Conservation (phyloP, 352 stramenopile genomes). For the Pythium dissotocum region DNA sequence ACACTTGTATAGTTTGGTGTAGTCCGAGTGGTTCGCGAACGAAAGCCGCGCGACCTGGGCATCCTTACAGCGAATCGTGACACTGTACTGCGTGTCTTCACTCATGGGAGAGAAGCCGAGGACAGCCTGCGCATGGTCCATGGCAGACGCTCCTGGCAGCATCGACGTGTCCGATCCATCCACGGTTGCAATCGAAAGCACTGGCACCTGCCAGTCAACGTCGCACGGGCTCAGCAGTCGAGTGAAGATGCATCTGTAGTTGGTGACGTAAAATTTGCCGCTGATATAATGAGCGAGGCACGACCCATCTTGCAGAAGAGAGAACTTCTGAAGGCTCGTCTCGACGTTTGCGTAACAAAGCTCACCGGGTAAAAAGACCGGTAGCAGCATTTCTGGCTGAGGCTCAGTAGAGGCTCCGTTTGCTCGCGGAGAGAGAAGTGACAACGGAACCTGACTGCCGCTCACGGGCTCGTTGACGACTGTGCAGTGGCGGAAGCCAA, state of each 20-base stretch:
- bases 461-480: constrained; percentile 18
- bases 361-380: constrained; percentile 66
- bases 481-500: constrained; percentile 62
- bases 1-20: constrained; percentile 77
- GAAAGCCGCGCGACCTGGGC: constrained; percentile 66
- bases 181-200: constrained; percentile 74
- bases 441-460: constrained; percentile 20
- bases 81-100: constrained; percentile 52
- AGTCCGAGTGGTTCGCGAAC: constrained; percentile 72
- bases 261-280: constrained; percentile 81
- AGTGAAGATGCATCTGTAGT: constrained; percentile 83
- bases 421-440: constrained; percentile 19
- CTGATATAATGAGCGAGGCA: constrained; percentile 71
- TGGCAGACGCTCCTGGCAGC: constrained; percentile 25
- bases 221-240: constrained; percentile 44
- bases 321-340: constrained; percentile 63
- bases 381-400: constrained; percentile 18
- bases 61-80: constrained; percentile 83
- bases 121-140: constrained; percentile 65
- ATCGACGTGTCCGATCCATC: constrained; percentile 49
- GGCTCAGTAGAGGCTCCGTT: neutral
- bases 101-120: constrained; percentile 46
- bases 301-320: constrained; percentile 63
- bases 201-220: constrained; percentile 76
- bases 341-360: constrained; percentile 80